phyloP scores from a whole-genome alignment of 768 basidiomycete genomes.

The Termitomyces sp. region DNA sequence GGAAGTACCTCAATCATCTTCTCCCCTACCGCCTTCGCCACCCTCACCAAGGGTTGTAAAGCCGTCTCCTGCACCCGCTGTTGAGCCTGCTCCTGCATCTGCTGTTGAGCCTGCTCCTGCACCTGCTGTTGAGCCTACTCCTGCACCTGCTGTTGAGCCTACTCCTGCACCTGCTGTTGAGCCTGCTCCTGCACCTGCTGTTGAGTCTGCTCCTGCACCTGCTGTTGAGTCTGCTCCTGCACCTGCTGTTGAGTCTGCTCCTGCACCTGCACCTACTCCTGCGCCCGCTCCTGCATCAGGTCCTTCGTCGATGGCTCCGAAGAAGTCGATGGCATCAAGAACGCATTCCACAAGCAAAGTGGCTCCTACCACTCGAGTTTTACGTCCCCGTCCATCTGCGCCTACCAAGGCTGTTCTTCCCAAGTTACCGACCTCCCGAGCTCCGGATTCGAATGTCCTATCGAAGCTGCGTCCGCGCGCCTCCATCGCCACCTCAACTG shows the following conservation, averaged over 20 bases:
- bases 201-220: too few species aligned
- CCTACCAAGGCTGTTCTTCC: background rate
- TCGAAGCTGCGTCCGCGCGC: background rate
- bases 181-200: background rate
- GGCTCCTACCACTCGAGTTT: background rate
- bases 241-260: background rate
- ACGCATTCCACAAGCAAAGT: background rate
- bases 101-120: too few species aligned
- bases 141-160: background rate
- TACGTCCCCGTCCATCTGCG: slow-evolving; percentile 1
- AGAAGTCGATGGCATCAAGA: background rate
- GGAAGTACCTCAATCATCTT: background rate
- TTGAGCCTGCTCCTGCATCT: too few species aligned
- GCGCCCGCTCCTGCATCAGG: background rate
- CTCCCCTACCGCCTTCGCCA: background rate
- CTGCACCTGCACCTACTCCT: background rate
- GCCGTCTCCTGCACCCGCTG: background rate
- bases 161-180: too few species aligned
- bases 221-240: too few species aligned
- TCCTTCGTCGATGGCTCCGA: background rate
- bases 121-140: too few species aligned
- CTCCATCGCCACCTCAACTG: background rate
- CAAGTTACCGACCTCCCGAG: too few species aligned
- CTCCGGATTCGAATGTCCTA: background rate
- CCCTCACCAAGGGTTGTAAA: too few species aligned